Evolutionary conservation across 352 stramenopile genomes (phyloP).

Genomic region (Saprolegnia diclina): DNA sequence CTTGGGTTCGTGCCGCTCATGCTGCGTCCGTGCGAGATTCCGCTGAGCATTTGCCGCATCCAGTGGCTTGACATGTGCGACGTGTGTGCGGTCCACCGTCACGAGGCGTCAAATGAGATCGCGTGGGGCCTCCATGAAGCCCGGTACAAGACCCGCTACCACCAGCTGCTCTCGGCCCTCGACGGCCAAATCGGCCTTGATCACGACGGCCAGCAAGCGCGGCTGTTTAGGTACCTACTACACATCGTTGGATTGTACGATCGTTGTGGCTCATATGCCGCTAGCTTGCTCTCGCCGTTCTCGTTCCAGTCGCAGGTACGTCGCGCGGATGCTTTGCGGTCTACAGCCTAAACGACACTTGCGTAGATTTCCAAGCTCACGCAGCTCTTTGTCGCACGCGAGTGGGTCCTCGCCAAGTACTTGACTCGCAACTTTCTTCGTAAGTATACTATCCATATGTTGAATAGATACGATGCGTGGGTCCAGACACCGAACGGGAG

Average conservation of each 20-base stretch:
- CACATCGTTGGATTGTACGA: too few species aligned
- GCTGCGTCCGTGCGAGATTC: slow-evolving; percentile 66
- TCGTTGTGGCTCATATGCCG: not conserved
- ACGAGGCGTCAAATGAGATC: not conserved
- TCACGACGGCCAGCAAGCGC: slow-evolving; percentile 63
- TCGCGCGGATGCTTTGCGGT: not conserved
- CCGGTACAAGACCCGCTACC: slow-evolving; percentile 41
- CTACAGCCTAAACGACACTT: too few species aligned
- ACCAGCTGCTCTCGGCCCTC: slow-evolving; percentile 54
- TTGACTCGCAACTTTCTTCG: not conserved
- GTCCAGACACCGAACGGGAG: slow-evolving; percentile 29
- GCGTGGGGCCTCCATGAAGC: slow-evolving; percentile 41
- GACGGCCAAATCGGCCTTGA: slow-evolving; percentile 46
- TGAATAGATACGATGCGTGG: slow-evolving; percentile 31
- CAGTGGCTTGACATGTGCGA: slow-evolving; percentile 76
- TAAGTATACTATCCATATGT: not conserved
- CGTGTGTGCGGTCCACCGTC: slow-evolving; percentile 7
- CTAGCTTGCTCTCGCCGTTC: slow-evolving; percentile 46
- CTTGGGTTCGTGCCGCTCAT: slow-evolving; percentile 66
- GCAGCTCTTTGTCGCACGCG: slow-evolving; percentile 46
- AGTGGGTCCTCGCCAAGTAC: slow-evolving; percentile 55
- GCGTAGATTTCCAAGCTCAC: slow-evolving; percentile 58
- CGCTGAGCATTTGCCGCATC: slow-evolving; percentile 72
- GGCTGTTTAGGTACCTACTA: slow-evolving; percentile 42
- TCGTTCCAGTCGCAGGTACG: slow-evolving; percentile 54